Evolutionary conservation across 1,284 basidiomycete species (phyloP), one percentile per base, ranked within the genome.

Genomic region (Leccinum brunneo-olivaceum): DNA sequence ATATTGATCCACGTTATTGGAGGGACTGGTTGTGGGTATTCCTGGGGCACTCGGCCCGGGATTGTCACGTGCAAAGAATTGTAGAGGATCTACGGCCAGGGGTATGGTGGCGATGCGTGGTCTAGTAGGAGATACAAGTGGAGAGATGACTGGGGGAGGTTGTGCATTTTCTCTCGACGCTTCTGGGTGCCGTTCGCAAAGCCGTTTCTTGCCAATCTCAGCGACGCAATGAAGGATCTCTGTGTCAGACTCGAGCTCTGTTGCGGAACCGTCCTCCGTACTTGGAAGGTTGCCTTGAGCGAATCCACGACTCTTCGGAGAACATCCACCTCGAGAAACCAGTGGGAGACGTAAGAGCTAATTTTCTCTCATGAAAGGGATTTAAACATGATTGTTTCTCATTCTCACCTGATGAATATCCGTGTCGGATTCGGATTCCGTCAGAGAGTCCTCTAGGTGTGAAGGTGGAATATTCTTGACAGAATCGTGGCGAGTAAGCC

Each of bases 211-310:
- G 27, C 48, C 24, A 6, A 64, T 58, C 39, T 48, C 34, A 52
- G 66, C 49, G 57, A 54, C 45, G 27, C 56, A 63, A 24, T 23
- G 49, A 10, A 43, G 40, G 5, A 56, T 63, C 9, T 65, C 61
- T 5, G 52, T 53, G 14, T 65, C 64, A 14, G 61, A 63, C 30
- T 66, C 61, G 12, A 63, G 52, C 43, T 63, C 61, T 10, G 61
- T 63, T n/a, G 45, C 53, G 16, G 61, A 62, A 29, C 63, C 61
- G 24, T 60, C 61, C 16, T 49, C 54, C n/a, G 8, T n/a, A 15
- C 23, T n/a, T 7, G 39, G 21, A 39, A 34, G 15, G 19, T 30
- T 18, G n/a, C 23, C 34, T 18, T 28, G 41, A 20, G 28, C 14
- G 2, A 9, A 20, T 37, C 38, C 39, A 30, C 27, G 16, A n/a